Evolutionary conservation across 208 protist species (phyloP).

Genomic region (Leishmania martiniquensis): DNA sequence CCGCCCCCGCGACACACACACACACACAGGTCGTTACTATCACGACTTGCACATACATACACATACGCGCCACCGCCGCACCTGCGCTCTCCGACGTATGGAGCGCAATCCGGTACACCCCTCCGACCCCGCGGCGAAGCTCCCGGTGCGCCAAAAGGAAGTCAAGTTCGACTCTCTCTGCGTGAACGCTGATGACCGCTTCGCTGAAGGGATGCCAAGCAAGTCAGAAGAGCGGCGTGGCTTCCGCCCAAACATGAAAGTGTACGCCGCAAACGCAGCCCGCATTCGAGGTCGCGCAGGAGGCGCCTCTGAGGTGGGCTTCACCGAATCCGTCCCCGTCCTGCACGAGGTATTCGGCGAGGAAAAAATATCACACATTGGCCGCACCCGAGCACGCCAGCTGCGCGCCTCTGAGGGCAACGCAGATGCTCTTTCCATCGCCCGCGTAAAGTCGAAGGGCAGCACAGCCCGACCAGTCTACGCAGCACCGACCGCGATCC

Average conservation of each 20-base stretch:
- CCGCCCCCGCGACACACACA: not conserved
- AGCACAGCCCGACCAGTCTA: not conserved
- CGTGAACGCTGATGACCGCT: conserved; percentile 21
- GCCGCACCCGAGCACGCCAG: conserved; percentile 11
- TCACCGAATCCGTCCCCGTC: conserved; percentile 14
- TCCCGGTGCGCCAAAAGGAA: conserved; percentile 57
- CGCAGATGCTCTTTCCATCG: not conserved
- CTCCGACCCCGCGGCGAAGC: conserved; percentile 22
- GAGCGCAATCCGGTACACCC: conserved; percentile 15
- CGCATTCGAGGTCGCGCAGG: conserved; percentile 2
- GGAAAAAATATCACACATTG: conserved; percentile 4
- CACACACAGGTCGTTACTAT: not conserved
- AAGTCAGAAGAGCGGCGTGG: conserved; percentile 32
- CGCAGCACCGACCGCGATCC: not conserved
- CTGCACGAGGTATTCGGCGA: conserved; percentile 5
- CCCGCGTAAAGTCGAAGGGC: not conserved
- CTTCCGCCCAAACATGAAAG: conserved; percentile 22
- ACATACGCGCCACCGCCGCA: too few species aligned
- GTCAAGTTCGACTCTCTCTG: conserved; percentile 49
- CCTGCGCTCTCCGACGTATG: not conserved
- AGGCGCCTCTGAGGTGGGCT: conserved; percentile 7
- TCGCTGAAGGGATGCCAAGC: conserved; percentile 9
- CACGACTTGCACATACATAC: not conserved
- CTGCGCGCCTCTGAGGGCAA: conserved; percentile 14
- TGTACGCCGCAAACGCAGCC: conserved; percentile 18